Percentiles rank a stretch among this genome's conserved stretches.
phyloP scores from a whole-genome alignment of 768 basidiomycete genomes.

The Boletus sp. region DNA sequence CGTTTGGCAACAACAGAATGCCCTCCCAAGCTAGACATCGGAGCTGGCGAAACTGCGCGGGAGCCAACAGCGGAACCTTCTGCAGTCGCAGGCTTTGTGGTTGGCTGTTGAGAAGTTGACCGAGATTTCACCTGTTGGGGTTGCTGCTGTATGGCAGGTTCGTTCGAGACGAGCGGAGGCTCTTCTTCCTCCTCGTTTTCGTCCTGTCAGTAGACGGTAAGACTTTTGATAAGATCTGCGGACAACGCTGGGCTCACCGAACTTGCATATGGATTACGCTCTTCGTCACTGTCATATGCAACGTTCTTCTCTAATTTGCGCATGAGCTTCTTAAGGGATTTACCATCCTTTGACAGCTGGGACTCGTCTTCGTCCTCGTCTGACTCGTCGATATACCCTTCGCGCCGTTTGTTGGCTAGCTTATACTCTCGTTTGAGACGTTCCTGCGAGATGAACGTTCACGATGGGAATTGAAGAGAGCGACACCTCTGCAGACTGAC shows the following conservation, averaged over 20 bases:
- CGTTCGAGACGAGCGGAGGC: slow-evolving; percentile 38
- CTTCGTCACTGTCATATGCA: slow-evolving; percentile 80
- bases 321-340: slow-evolving; percentile 84
- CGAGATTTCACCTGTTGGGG: slow-evolving; percentile 48
- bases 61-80: slow-evolving; percentile 38
- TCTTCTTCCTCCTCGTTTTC: slow-evolving; percentile 80
- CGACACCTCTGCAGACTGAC: slow-evolving; percentile 36
- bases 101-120: slow-evolving; percentile 38
- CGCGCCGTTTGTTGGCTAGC: slow-evolving; percentile 69
- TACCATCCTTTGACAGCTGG: slow-evolving; percentile 65
- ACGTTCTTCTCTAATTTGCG: slow-evolving; percentile 80
- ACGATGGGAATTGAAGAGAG: not conserved
- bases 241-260: slow-evolving; percentile 47
- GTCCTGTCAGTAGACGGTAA: slow-evolving; percentile 38
- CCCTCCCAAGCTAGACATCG: slow-evolving; percentile 59
- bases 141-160: slow-evolving; percentile 42
- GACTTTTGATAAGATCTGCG: not conserved
- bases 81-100: slow-evolving; percentile 33
- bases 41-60: slow-evolving; percentile 52
- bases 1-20: slow-evolving; percentile 81
- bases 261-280: slow-evolving; percentile 75
- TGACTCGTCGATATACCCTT: slow-evolving; percentile 68
- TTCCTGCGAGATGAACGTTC: slow-evolving; percentile 47
- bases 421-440: slow-evolving; percentile 82
- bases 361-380: slow-evolving; percentile 69